Evolutionary conservation across 768 basidiomycete genomes (phyloP), one percentile per base, ranked within the genome.

Genomic region (Porphyrellus cyaneotinctus): DNA sequence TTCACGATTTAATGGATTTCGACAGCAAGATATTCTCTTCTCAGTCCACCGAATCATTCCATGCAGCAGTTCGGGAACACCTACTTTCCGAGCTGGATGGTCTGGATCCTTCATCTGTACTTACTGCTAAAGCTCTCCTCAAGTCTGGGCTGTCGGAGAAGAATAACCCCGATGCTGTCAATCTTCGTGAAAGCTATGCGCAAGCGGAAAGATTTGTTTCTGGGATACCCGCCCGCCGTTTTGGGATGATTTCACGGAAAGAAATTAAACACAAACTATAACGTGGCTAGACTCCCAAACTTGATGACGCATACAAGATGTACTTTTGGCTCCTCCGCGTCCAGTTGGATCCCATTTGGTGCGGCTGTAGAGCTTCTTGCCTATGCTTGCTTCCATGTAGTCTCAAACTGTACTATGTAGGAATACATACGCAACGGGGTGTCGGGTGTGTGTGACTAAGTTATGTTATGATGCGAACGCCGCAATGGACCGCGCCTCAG

Each of bases 231-330:
- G 33, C 52, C 1, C 64, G 67, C 54, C 78, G 78, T 42, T 89
- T 88, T 57, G 67, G 58, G 22, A 77, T 74, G 64, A 77, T 88
- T 50, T 78, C 83, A 18, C 75, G 63, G 43, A 85, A 80, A 61
- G 83, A 87, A 67, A 79, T 86, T 57, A 83, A 71, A 56, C 85
- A 87, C 61, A 87, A 84, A 58, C 64, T 86, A 33, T 86, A 63
- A 51, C 41, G 28, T 39, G 32, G 45, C 30, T 37, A 26, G 51
- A 22, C 12, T 28, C 26, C 26, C 26, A 28, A 5, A 28, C 4
- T 9, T 28, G 26, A 28, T 28, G 5, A 28, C n/a, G n/a, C n/a
- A n/a, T n/a, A 28, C 26, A 9, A 28, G 4, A 4, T 28, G 26
- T 7, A 24, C 50, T 43, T 47, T 31, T 18, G 41, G 18, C 26